Evolutionary conservation across 2,329 filamentous ascomycete genomes (phyloP).

Genomic region (Aspergillus bombycis): DNA sequence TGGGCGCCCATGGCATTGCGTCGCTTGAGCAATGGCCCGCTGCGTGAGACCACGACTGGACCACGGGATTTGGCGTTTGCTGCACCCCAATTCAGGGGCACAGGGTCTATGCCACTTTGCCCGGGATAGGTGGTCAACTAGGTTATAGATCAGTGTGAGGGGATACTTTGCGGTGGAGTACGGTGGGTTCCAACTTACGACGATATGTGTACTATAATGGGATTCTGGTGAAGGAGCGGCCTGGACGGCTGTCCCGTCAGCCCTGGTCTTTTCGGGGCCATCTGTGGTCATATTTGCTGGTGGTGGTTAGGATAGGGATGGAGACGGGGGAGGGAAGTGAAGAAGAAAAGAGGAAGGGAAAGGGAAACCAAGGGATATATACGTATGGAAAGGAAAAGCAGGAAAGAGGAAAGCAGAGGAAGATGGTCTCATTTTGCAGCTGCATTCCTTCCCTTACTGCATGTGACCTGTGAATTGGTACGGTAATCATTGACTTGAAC

Average conservation of each 20-base stretch:
- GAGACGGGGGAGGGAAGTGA: background rate
- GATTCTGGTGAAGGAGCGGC: slow-evolving; percentile 27
- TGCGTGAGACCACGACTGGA: slow-evolving; percentile 75
- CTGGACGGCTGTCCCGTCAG: slow-evolving; percentile 23
- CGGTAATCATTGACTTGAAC: background rate
- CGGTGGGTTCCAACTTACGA: slow-evolving; percentile 27
- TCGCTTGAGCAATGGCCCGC: slow-evolving; percentile 35
- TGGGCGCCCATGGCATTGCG: slow-evolving; percentile 66
- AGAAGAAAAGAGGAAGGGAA: background rate
- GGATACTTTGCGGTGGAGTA: background rate
- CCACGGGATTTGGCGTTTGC: slow-evolving; percentile 74
- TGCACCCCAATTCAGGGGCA: slow-evolving; percentile 85
- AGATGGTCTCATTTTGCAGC: background rate
- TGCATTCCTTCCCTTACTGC: slow-evolving; percentile 14
- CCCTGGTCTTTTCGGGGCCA: slow-evolving; percentile 15
- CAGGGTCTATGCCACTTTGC: slow-evolving; percentile 90
- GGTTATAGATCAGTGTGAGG: slow-evolving; percentile 15
- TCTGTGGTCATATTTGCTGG: slow-evolving; percentile 26
- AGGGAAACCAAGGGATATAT: background rate
- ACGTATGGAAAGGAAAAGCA: background rate
- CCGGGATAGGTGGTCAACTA: slow-evolving; percentile 81
- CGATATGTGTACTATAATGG: slow-evolving; percentile 39
- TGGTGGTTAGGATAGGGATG: background rate
- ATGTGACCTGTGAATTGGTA: slow-evolving; percentile 27
- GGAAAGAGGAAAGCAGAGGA: background rate